These are phyloP conservation scores for Torulaspora pretoriensis DNA, from an alignment of 1,139 yeast species.

Conservation along the genomic window DNA sequence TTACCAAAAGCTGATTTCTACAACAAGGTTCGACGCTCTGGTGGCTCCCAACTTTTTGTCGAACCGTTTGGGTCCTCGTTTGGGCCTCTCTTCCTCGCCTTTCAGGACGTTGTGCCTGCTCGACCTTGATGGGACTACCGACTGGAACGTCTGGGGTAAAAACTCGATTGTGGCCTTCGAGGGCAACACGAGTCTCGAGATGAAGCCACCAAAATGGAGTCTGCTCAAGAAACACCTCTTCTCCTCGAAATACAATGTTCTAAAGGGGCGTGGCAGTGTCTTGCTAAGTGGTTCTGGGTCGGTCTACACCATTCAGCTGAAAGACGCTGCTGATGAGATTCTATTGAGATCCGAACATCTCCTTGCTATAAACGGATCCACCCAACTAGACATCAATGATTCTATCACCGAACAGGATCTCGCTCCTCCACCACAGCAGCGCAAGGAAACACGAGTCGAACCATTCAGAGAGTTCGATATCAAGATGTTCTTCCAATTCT, in stretches of 20 bases:
- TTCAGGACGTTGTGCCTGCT: constrained; percentile 29
- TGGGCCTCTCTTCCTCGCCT: constrained; percentile 17
- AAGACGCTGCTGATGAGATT: constrained; percentile 27
- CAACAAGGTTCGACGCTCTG: constrained; percentile 22
- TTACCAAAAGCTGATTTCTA: constrained; percentile 23
- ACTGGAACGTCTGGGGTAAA: constrained; percentile 35
- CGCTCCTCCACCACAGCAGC: constrained; percentile 7
- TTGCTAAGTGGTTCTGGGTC: constrained; percentile 35
- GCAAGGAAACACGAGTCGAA: constrained; percentile 5
- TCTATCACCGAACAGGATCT: constrained; percentile 15
- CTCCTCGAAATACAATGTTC: constrained; percentile 20
- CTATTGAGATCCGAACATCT: constrained; percentile 30
- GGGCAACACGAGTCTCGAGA: constrained; percentile 29
- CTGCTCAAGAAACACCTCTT: constrained; percentile 11
- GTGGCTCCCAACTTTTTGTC: constrained; percentile 22
- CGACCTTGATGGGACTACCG: constrained; percentile 30
- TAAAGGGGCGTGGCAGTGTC: constrained; percentile 35
- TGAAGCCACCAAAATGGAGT: constrained; percentile 20
- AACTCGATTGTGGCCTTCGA: constrained; percentile 34
- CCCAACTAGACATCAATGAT: constrained; percentile 26
- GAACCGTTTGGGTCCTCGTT: constrained; percentile 11
- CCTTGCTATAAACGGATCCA: constrained; percentile 33
- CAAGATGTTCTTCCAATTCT: constrained; percentile 16
- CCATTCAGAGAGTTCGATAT: constrained; percentile 16
- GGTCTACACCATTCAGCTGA: constrained; percentile 30